A percentile compares a stretch with the other conserved stretches of the same genome.
Evolutionary conservation across 1,139 yeast genomes (phyloP).

Genomic region (Scheffersomyces insectosa): DNA sequence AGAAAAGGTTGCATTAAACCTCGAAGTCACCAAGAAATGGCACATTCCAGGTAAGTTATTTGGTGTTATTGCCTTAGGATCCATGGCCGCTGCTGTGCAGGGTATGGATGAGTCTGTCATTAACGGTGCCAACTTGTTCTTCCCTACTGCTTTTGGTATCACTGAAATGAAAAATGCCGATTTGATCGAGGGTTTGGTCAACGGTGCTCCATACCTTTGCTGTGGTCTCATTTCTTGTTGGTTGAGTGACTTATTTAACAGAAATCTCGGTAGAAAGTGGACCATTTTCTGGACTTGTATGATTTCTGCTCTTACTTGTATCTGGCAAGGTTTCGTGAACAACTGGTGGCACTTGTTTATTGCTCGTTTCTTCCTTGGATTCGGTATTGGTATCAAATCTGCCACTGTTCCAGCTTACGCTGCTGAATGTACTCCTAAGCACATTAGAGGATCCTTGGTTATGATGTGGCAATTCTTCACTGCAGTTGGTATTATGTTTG

Average conservation of each 20-base stretch:
- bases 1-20: slow-evolving; percentile 57
- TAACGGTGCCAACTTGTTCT: slow-evolving; percentile 79
- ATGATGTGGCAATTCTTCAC: slow-evolving; percentile 92
- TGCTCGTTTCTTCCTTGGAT: slow-evolving; percentile 70
- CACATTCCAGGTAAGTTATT: slow-evolving; percentile 59
- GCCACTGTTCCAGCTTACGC: slow-evolving; percentile 82
- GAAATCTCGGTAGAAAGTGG: slow-evolving; percentile 67
- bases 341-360: slow-evolving; percentile 76
- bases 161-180: slow-evolving; percentile 48
- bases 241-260: slow-evolving; percentile 68
- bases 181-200: slow-evolving; percentile 74
- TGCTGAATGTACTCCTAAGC: slow-evolving; percentile 78
- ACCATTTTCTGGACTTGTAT: slow-evolving; percentile 69
- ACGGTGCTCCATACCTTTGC: slow-evolving; percentile 80
- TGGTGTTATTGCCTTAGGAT: slow-evolving; percentile 68
- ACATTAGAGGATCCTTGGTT: slow-evolving; percentile 75
- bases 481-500: slow-evolving; percentile 83
- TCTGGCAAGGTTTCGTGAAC: slow-evolving; percentile 76
- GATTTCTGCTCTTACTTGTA: slow-evolving; percentile 65
- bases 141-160: slow-evolving; percentile 51
- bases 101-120: slow-evolving; percentile 92
- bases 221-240: slow-evolving; percentile 73
- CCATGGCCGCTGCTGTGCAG: slow-evolving; percentile 89
- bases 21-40: slow-evolving; percentile 65
- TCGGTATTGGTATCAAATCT: slow-evolving; percentile 79